A percentile compares a stretch with the other conserved stretches of the same genome.
phyloP scores from a whole-genome alignment of 2,329 filamentous ascomycete species.

The Phialemonium atrogriseum region DNA sequence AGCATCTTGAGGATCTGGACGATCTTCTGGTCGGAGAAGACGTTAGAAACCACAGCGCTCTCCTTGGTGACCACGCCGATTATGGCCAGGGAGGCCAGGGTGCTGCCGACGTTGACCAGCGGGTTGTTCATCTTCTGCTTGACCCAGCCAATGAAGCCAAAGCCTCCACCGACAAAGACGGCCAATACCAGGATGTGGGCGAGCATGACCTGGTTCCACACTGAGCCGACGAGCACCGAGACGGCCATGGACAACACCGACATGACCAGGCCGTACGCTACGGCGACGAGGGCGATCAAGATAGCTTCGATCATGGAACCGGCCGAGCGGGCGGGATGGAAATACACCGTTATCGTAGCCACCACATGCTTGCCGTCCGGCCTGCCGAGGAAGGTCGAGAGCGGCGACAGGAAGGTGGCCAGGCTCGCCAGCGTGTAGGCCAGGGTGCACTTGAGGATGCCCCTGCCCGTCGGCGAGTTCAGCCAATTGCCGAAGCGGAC shows the following conservation, averaged over 20 bases:
- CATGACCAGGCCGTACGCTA: constrained; percentile 68
- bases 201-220: constrained; percentile 56
- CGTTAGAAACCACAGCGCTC: constrained; percentile 73
- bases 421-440: constrained; percentile 83
- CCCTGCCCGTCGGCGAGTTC: constrained; percentile 64
- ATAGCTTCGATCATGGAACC: constrained; percentile 87
- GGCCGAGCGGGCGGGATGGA: constrained; percentile 77
- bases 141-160: constrained; percentile 83
- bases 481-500: constrained; percentile 49
- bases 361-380: constrained; percentile 92
- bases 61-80: constrained; percentile 90
- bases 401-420: constrained; percentile 69
- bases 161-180: constrained; percentile 75
- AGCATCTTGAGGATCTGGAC: constrained; percentile 77
- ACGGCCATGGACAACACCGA: constrained; percentile 84
- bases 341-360: constrained; percentile 89
- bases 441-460: constrained; percentile 82
- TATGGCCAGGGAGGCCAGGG: constrained; percentile 77
- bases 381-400: constrained; percentile 67
- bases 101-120: constrained; percentile 76
- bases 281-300: constrained; percentile 66
- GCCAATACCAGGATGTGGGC: constrained; percentile 75
- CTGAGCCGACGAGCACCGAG: constrained; percentile 66
- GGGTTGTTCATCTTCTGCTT: constrained; percentile 74
- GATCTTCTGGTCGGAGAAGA: constrained; percentile 75